phyloP scores from a whole-genome alignment of 345 rosid genomes.

The Salix koriyanagi region DNA sequence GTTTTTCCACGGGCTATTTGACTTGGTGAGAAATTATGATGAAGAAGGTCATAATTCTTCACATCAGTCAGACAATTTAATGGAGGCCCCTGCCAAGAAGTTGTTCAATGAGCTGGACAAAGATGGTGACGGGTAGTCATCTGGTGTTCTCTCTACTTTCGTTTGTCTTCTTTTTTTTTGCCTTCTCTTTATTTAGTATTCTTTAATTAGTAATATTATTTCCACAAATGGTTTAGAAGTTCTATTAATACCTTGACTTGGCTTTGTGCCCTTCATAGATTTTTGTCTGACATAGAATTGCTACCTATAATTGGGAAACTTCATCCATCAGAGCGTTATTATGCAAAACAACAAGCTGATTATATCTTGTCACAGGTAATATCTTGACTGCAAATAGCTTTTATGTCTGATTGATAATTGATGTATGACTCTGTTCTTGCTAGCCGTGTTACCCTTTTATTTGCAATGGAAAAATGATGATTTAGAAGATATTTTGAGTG shows the following conservation, averaged over 20 bases:
- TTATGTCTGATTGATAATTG: background rate
- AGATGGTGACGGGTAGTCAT: conserved; percentile 76
- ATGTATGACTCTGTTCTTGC: background rate
- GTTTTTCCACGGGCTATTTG: conserved; percentile 88
- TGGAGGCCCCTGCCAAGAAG: conserved; percentile 70
- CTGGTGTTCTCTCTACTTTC: background rate
- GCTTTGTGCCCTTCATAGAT: conserved; percentile 38
- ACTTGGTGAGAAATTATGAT: conserved; percentile 78
- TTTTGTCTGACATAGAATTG: conserved; percentile 65
- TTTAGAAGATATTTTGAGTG: background rate
- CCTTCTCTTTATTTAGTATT: background rate
- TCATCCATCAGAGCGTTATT: conserved; percentile 89
- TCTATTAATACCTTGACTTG: conserved; percentile 2
- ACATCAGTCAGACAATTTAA: conserved; percentile 50
- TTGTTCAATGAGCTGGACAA: conserved; percentile 82
- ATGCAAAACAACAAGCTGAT: conserved; percentile 93
- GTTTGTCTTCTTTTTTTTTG: too few relatives aligned
- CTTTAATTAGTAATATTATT: background rate
- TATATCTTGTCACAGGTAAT: conserved; percentile 84
- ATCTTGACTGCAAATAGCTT: background rate
- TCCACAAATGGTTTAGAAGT: conserved; percentile 1
- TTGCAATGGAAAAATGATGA: background rate
- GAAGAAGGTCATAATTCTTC: conserved; percentile 69
- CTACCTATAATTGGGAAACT: conserved; percentile 75
- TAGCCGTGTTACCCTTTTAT: background rate